A percentile compares a stretch with the other conserved stretches of the same genome.
Conservation (phyloP, 805 yeast species). For the Candida ortonii region DNA sequence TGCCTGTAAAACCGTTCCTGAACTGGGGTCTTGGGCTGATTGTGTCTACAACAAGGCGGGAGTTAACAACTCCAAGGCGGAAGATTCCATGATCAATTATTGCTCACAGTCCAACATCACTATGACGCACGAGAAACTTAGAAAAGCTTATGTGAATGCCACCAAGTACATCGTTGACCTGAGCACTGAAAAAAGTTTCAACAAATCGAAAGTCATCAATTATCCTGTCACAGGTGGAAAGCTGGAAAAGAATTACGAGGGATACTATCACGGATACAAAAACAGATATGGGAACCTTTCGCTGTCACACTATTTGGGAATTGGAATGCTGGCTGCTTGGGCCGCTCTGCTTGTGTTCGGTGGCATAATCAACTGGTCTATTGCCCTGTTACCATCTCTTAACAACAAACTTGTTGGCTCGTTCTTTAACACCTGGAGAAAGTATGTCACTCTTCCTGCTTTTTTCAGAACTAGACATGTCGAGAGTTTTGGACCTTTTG, state of each 20-base stretch:
- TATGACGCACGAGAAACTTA: slow-evolving; percentile 33
- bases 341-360: slow-evolving; percentile 41
- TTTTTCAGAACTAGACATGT: slow-evolving; percentile 22
- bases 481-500: slow-evolving; percentile 20
- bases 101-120: slow-evolving; percentile 21
- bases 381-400: slow-evolving; percentile 38
- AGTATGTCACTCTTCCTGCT: slow-evolving; percentile 24
- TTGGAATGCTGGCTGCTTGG: slow-evolving; percentile 50
- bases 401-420: slow-evolving; percentile 31
- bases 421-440: slow-evolving; percentile 27
- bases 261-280: slow-evolving; percentile 25
- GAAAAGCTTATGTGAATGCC: slow-evolving; percentile 41
- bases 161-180: slow-evolving; percentile 37
- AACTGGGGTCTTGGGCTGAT: slow-evolving; percentile 28
- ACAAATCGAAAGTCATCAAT: slow-evolving; percentile 29
- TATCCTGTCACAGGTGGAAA: slow-evolving; percentile 35
- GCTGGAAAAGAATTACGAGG: slow-evolving; percentile 22
- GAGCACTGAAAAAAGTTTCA: slow-evolving; percentile 30
- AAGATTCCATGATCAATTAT: slow-evolving; percentile 21
- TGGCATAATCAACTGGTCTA: slow-evolving; percentile 40
- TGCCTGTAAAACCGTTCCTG: slow-evolving; percentile 28
- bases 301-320: slow-evolving; percentile 45
- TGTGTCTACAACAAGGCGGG: slow-evolving; percentile 23
- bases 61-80: slow-evolving; percentile 17
- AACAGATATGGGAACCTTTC: slow-evolving; percentile 36